phyloP scores from a whole-genome alignment of 208 protist species.

The Naegleria gruberi region DNA sequence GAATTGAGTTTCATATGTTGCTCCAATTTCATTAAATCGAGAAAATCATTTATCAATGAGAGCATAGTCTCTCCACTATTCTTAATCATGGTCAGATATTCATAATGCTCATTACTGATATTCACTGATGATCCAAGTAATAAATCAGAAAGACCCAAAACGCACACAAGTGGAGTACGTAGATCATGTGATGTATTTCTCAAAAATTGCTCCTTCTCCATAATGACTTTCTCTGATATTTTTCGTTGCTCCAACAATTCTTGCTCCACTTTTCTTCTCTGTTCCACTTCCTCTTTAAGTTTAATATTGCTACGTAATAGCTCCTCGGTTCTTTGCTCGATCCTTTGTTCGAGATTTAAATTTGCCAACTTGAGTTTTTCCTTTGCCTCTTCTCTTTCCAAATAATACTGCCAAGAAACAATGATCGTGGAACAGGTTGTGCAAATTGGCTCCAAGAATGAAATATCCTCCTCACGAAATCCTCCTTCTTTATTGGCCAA shows the following conservation, averaged over 20 bases:
- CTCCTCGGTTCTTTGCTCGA: neutral
- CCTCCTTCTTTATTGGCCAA: neutral
- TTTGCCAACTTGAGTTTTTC: neutral
- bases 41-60: neutral
- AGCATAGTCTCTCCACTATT: neutral
- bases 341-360: neutral
- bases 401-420: neutral
- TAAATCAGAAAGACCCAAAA: neutral
- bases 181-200: neutral
- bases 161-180: neutral
- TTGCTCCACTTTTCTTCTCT: neutral
- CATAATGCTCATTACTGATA: neutral
- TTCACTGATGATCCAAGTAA: too few species aligned
- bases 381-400: neutral
- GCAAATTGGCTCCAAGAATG: neutral
- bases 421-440: neutral
- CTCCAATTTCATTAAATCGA: neutral
- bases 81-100: neutral
- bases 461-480: neutral
- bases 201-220: neutral
- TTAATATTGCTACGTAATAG: neutral
- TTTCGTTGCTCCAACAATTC: neutral
- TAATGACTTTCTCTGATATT: neutral
- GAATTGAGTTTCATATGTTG: neutral
- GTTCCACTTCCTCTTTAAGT: neutral